These are phyloP conservation scores for Pseudoperonospora humuli DNA, from an alignment of 352 stramenopile species.

Conservation along the genomic window DNA sequence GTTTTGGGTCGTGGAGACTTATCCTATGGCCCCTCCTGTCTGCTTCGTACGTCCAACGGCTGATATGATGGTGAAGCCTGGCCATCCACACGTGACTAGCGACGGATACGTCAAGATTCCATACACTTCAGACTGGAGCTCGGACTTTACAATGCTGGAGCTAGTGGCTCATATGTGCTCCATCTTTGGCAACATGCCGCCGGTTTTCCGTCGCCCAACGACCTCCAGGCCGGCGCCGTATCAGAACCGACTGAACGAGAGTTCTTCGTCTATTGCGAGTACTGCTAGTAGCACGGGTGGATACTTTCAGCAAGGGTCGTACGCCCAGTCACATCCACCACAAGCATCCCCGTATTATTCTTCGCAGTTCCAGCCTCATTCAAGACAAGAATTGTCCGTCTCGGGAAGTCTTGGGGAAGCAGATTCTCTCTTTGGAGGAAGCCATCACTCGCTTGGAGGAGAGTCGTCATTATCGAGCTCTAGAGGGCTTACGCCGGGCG, in stretches of 20 bases:
- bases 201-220: constrained; percentile 67
- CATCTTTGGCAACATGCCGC: constrained; percentile 84
- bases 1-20: constrained; percentile 84
- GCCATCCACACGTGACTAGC: constrained; percentile 80
- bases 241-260: constrained; percentile 27
- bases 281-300: constrained; percentile 18
- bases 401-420: constrained; percentile 6
- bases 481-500: constrained; percentile 5
- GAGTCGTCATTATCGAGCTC: constrained; percentile 13
- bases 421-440: constrained; percentile 44
- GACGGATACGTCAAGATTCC: constrained; percentile 82
- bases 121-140: constrained; percentile 77
- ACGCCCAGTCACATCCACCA: constrained; percentile 23
- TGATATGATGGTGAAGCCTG: constrained; percentile 85
- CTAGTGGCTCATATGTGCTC: constrained; percentile 84
- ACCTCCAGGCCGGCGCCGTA: constrained; percentile 31
- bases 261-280: constrained; percentile 5
- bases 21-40: constrained; percentile 71
- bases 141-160: constrained; percentile 80
- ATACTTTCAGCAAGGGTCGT: constrained; percentile 42
- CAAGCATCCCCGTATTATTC: constrained; percentile 31
- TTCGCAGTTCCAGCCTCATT: constrained; percentile 21
- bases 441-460: constrained; percentile 10
- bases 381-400: constrained; percentile 13
- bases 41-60: constrained; percentile 81